Evolutionary conservation across 1,284 basidiomycete species (phyloP).

Genomic region (Irpex sp.): DNA sequence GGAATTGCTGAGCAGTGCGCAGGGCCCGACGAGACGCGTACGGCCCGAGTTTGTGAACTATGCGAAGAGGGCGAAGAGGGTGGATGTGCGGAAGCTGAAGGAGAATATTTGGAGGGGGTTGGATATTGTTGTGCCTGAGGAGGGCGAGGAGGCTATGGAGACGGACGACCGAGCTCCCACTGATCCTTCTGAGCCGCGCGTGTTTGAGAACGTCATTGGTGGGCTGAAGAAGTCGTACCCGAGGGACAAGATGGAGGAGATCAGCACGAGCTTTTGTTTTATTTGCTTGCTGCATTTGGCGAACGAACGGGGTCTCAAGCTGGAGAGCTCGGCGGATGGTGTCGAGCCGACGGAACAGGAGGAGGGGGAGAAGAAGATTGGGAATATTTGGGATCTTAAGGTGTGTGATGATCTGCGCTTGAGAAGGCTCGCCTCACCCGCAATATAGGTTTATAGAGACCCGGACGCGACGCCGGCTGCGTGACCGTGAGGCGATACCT

Average conservation of each 20-base stretch:
- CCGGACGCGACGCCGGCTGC: constrained; percentile 57
- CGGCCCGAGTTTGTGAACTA: constrained; percentile 92
- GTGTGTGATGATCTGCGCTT: constrained; percentile 29
- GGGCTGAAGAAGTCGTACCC: constrained; percentile 84
- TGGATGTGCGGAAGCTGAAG: constrained; percentile 95
- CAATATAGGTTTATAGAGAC: constrained; percentile 64
- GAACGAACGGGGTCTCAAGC: constrained; percentile 89
- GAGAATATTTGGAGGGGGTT: constrained; percentile 97
- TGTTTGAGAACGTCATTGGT: constrained; percentile 83
- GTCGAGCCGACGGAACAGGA: constrained; percentile 23
- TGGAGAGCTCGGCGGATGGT: constrained; percentile 52
- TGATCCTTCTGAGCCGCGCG: constrained; percentile 63
- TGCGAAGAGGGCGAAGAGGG: constrained; percentile 93
- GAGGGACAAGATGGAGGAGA: constrained; percentile 93
- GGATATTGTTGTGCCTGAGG: constrained; percentile 54
- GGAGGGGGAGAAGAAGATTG: constrained; percentile 46
- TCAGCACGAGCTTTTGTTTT: constrained; percentile 99
- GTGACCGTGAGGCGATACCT: constrained; percentile 19
- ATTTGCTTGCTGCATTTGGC: constrained; percentile 95
- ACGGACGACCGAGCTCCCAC: constrained; percentile 49
- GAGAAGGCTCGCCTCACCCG: too few relatives aligned
- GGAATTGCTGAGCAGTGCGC: constrained; percentile 81
- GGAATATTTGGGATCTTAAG: constrained; percentile 76
- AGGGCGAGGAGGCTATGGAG: constrained; percentile 41
- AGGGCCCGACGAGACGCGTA: constrained; percentile 76